phyloP scores from a whole-genome alignment of 345 rosid species.

The Salix koriyanagi region DNA sequence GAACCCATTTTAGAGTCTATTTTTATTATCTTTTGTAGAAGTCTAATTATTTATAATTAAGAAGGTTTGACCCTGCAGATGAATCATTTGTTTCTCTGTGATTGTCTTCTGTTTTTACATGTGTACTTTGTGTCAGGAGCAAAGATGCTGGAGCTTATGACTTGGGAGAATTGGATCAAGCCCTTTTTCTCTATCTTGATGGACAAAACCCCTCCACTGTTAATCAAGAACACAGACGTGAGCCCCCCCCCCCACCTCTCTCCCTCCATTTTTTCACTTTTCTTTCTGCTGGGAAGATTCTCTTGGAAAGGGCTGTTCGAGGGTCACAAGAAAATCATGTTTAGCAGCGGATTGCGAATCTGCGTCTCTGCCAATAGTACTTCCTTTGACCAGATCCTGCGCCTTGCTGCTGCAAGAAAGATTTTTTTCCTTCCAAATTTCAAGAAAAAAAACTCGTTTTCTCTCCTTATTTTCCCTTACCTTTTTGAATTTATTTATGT shows the following conservation, averaged over 20 bases:
- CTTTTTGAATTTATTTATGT: slow-evolving; percentile 8
- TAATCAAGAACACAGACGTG: slow-evolving; percentile 80
- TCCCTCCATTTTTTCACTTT: background rate
- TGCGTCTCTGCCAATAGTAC: slow-evolving; percentile 33
- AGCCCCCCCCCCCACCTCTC: slow-evolving; percentile 14
- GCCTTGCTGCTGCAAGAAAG: slow-evolving; percentile 40
- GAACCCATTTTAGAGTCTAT: background rate
- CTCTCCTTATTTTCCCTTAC: background rate
- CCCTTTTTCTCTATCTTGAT: slow-evolving; percentile 86
- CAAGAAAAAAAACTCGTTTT: background rate
- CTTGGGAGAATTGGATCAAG: slow-evolving; percentile 91
- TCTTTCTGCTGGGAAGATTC: slow-evolving; percentile 20
- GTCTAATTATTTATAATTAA: background rate
- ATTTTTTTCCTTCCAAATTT: slow-evolving; percentile 17
- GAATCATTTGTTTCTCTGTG: background rate
- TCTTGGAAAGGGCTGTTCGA: slow-evolving; percentile 17
- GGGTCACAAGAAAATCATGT: slow-evolving; percentile 64
- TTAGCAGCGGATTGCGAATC: slow-evolving; percentile 36
- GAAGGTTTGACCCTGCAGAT: background rate
- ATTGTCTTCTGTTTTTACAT: background rate
- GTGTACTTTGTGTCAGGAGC: slow-evolving; percentile 23
- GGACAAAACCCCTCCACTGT: slow-evolving; percentile 62
- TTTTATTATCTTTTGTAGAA: background rate
- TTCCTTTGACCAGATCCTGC: slow-evolving; percentile 75
- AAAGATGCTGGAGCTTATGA: slow-evolving; percentile 52